These are phyloP conservation scores for Paramecium octaurelia DNA, from an alignment of 73 alveolate species.

Conservation along the genomic window DNA sequence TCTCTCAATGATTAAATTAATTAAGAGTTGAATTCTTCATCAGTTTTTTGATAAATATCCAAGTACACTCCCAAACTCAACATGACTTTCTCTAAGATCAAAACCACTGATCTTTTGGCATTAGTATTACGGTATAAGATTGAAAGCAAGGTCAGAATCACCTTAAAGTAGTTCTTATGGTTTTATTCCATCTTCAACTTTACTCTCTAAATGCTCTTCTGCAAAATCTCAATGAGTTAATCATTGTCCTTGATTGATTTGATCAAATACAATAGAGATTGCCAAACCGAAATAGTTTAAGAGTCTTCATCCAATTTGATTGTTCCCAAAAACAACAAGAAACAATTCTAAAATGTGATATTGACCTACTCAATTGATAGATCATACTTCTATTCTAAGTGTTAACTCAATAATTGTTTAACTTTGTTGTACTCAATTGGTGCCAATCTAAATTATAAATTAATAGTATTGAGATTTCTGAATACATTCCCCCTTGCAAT, in stretches of 20 bases:
- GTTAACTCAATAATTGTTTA: neutral
- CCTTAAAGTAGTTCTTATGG: neutral
- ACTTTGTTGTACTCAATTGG: neutral
- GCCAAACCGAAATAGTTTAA: neutral
- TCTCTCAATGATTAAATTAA: neutral
- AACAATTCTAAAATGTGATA: neutral
- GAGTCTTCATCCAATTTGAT: neutral
- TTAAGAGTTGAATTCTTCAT: conserved; percentile 5
- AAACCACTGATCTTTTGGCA: conserved; percentile 25
- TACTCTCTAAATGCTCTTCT: conserved; percentile 13
- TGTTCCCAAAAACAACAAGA: neutral
- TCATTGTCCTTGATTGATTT: neutral
- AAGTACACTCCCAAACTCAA: neutral
- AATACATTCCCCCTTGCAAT: neutral
- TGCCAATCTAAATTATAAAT: conserved; percentile 9
- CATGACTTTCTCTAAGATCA: conserved; percentile 1
- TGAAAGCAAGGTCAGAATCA: neutral
- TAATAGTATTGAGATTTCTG: neutral
- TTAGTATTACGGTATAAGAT: neutral
- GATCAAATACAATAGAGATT: neutral
- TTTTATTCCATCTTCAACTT: conserved; percentile 13
- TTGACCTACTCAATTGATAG: neutral
- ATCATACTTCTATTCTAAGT: conserved; percentile 27
- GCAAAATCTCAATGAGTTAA: neutral
- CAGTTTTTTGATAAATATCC: neutral